A percentile compares a stretch with the other conserved stretches of the same genome.
These are phyloP conservation scores for Evernia prunastri DNA, from an alignment of 495 filamentous ascomycete species.

Conservation along the genomic window DNA sequence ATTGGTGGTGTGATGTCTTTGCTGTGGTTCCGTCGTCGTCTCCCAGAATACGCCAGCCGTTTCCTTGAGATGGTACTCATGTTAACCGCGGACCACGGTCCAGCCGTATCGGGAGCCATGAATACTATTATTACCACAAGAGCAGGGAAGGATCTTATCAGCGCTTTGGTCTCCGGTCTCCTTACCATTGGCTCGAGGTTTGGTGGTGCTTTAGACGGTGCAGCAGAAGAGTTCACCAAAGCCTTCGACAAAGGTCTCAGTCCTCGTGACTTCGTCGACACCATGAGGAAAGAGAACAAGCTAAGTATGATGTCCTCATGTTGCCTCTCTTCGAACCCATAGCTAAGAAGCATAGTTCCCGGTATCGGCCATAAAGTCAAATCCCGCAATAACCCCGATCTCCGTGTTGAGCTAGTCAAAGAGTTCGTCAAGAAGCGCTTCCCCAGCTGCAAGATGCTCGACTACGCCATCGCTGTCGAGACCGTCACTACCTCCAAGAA, in stretches of 20 bases:
- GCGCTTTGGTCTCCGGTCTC: conserved; percentile 88
- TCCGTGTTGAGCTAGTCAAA: conserved; percentile 98
- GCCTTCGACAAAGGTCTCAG: conserved; percentile 96
- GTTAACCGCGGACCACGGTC: conserved; percentile 98
- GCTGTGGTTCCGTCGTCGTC: conserved; percentile 97
- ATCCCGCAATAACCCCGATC: conserved; percentile 98
- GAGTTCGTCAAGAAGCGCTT: conserved; percentile 97
- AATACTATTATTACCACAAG: conserved; percentile 99
- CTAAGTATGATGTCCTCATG: conserved; percentile 58
- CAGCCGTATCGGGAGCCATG: conserved; percentile 98
- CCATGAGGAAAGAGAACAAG: conserved; percentile 99
- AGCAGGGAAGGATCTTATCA: conserved; percentile 98
- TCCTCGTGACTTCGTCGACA: conserved; percentile 98
- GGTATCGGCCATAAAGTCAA: conserved; percentile 99
- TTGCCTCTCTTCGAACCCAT: neutral
- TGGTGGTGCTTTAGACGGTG: conserved; percentile 95
- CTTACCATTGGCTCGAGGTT: conserved; percentile 97
- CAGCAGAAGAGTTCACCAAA: conserved; percentile 96
- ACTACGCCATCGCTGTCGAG: conserved; percentile 97
- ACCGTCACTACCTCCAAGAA: conserved; percentile 98
- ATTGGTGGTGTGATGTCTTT: conserved; percentile 99
- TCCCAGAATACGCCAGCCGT: conserved; percentile 92
- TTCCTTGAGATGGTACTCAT: conserved; percentile 99
- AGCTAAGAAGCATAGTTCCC: conserved; percentile 53
- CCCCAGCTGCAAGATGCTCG: conserved; percentile 91